Base-by-base conservation (phyloP, 2,329 filamentous ascomycete species). In the Madurella fahalii region DNA sequence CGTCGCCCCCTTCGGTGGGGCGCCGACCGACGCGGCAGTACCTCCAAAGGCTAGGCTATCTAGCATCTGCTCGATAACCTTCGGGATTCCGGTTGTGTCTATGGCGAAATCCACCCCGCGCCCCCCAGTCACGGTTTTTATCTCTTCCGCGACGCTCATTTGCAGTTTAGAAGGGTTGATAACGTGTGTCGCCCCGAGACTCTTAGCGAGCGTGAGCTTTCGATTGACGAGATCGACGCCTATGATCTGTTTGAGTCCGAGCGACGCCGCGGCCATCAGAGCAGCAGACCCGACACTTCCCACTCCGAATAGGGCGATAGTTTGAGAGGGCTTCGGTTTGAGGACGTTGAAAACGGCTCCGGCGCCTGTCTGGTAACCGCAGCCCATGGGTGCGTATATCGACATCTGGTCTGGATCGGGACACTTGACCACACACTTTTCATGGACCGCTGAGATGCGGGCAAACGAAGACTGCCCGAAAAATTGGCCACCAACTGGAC, bases 151-250 rank as follows among this genome's bases (percentile, higher is more conserved):
- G 5, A 51, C 34, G 13, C 43, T 42, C 1, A 20, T 30, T 3
- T 39, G 11, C 1, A 34, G 9, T 12, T 40, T 16, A 3, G 44
- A 16, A 4, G 69, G 67, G 57, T 74, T 72, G 46, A 77, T 58
- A 0, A 62, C 65, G 31, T 72, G 61, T 12, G 74, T 77, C 2
- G 77, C 77, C 20, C 77, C 77, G 12, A 77, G 66, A 40, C 68
- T 66, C 17, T 63, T 69, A 0, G 77, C 76, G 18, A 79, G 58
- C 20, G 70, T 67, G 12, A 80, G 65, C 17, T 74, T 68, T 4
- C 62, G 61, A 8, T 70, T 63, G 12, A 77, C 67, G 9, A 77
- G 64, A 57, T 80, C 77, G 8, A 78, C 69, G 5, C 71, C 77
- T 9, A 80, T 72, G 48, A 80, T 70, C 45, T 58, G 62, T 40